Base-by-base conservation (phyloP, 139 green algal genomes). In the Astrephomene gubernaculifera region DNA sequence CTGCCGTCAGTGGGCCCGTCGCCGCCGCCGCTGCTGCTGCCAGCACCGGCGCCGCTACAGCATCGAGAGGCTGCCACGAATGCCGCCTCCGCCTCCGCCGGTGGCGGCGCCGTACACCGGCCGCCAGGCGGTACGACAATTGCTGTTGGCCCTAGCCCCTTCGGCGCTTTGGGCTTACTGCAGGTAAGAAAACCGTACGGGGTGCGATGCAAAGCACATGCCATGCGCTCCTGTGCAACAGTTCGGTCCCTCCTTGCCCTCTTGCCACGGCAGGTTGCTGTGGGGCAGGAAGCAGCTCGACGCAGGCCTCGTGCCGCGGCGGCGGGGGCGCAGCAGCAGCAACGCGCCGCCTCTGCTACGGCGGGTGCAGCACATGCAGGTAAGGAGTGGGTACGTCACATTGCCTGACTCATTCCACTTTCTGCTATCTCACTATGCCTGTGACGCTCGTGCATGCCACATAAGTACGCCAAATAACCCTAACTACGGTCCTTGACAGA, bases 101-200 rank as follows among this genome's bases (percentile, higher is more conserved):
- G 43, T 41, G 70, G 27, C 29, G 3, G 43, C 45, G 43, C 44
- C 41, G 69, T 33, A 27, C 63, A n/a, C 25, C 63, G 63, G 10
- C 10, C 29, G 63, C 63, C 2, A 39, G 29, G 63, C 63, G n/a
- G 2, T n/a, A n/a, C 29, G 29, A 24, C 63, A 17, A 35, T 4
- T 2, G 38, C 68, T 21, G 38, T 12, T 1, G 43, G 25, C 43
- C 27, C 70, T 0, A 60, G 70, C 25, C 70, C 41, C 29, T 43
- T 78, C 44, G 70, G 70, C 39, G 44, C 43, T 41, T 43, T 78
- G 43, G 70, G 70, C 1, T 25, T 78, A 12, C 41, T 78, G 70
- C 70, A 78, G 70, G 70, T 78, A 29, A 43, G 35, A n/a, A n/a
- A n/a, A n/a, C n/a, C n/a, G 38, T 57, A 24, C 19, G 29, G 57